Conservation (phyloP, 2,329 filamentous ascomycete genomes). For the Phyllosticta citribraziliensis region DNA sequence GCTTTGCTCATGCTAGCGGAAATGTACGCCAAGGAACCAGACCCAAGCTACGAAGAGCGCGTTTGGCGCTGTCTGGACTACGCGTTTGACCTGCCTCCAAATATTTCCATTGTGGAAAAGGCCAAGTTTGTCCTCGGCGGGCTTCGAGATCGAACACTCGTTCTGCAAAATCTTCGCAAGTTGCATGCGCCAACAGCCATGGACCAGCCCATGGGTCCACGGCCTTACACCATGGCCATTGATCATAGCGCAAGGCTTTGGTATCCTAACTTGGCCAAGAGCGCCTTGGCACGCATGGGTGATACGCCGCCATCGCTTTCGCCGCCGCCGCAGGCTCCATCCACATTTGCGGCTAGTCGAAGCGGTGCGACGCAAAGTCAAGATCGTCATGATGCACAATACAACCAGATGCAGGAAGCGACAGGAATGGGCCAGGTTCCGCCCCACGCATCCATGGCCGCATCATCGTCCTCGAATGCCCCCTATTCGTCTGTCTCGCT, state of each 20-base stretch:
- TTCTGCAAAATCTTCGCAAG: slow-evolving; percentile 51
- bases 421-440: not conserved
- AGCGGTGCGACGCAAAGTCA: not conserved
- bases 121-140: slow-evolving; percentile 52
- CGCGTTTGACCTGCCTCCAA: slow-evolving; percentile 53
- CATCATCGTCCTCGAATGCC: not conserved
- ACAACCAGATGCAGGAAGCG: not conserved
- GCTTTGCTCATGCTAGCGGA: slow-evolving; percentile 61
- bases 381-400: not conserved
- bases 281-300: not conserved
- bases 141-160: slow-evolving; percentile 49
- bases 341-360: not conserved
- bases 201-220: slow-evolving; percentile 15
- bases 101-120: slow-evolving; percentile 47
- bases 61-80: slow-evolving; percentile 66
- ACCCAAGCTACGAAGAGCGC: slow-evolving; percentile 48
- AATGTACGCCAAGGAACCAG: slow-evolving; percentile 49
- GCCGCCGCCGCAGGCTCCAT: not conserved
- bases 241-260: slow-evolving; percentile 5
- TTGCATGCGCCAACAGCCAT: slow-evolving; percentile 44
- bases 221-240: slow-evolving; percentile 5
- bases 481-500: not conserved
- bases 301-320: not conserved
- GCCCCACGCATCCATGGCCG: not conserved
- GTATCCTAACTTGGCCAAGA: slow-evolving; percentile 6